Percentiles rank a stretch among this genome's conserved stretches.
Conservation (phyloP, 768 basidiomycete species). For the Rhizopogon vesiculosus region DNA sequence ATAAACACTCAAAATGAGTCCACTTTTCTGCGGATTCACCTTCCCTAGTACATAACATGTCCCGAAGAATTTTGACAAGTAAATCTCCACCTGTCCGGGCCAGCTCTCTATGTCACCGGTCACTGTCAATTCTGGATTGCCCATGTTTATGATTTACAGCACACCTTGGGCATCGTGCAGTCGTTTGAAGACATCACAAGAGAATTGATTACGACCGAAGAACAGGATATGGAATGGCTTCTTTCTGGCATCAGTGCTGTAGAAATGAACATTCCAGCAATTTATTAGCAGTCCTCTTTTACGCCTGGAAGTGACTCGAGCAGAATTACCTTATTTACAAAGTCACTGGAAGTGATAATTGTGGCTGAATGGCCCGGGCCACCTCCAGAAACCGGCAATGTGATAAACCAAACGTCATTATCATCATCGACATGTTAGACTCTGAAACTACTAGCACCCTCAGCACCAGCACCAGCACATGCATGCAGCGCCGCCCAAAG, state of each 20-base stretch:
- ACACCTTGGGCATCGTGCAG: constrained; percentile 61
- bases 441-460: no score
- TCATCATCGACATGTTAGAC: no score
- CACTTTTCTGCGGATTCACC: constrained; percentile 28
- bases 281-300: neutral
- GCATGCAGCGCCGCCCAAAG: no score
- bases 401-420: no score
- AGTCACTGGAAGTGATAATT: no score
- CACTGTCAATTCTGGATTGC: constrained; percentile 6
- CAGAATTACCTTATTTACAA: no score
- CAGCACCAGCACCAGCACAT: no score
- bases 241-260: neutral
- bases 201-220: constrained; percentile 87
- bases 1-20: neutral
- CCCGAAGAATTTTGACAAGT: constrained; percentile 65
- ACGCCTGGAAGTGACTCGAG: neutral
- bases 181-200: constrained; percentile 64
- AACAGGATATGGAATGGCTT: constrained; percentile 72
- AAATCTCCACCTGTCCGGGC: constrained; percentile 63
- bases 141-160: constrained; percentile 9
- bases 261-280: neutral
- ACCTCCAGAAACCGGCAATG: no score
- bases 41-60: constrained; percentile 52
- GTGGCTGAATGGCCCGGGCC: no score
- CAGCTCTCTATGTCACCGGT: constrained; percentile 49